A percentile compares a stretch with the other conserved stretches of the same genome.
Conservation (phyloP, 208 protist species). For the Leishmania major region DNA sequence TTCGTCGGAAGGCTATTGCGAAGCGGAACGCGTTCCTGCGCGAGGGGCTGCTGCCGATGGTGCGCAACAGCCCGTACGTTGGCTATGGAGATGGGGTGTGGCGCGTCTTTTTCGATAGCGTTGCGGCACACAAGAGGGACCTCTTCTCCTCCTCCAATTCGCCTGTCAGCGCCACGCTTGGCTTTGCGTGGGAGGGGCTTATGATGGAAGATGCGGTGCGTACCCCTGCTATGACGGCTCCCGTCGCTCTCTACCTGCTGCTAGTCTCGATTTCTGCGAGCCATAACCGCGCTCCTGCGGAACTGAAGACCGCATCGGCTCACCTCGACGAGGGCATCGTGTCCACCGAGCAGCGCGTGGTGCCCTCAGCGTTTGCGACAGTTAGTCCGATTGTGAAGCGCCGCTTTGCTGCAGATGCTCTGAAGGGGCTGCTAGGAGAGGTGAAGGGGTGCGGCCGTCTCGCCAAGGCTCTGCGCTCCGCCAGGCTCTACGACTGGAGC, state of each 20-base stretch:
- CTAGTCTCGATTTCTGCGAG: constrained; percentile 51
- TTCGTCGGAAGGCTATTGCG: constrained; percentile 65
- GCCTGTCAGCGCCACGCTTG: constrained; percentile 34
- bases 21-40: constrained; percentile 64
- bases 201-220: constrained; percentile 63
- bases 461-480: constrained; percentile 38
- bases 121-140: constrained; percentile 42
- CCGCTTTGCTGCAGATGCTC: constrained; percentile 36
- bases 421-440: constrained; percentile 34
- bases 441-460: constrained; percentile 28
- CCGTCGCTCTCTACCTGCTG: constrained; percentile 72
- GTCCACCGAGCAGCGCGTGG: not conserved
- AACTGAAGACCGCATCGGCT: constrained; percentile 19
- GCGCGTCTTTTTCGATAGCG: constrained; percentile 65
- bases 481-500: constrained; percentile 44
- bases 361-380: constrained; percentile 4
- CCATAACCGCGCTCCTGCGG: constrained; percentile 23
- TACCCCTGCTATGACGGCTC: constrained; percentile 66
- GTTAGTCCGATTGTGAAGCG: constrained; percentile 49
- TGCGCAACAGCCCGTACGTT: constrained; percentile 52
- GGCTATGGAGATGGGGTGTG: constrained; percentile 72
- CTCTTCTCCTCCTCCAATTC: constrained; percentile 38
- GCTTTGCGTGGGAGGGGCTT: constrained; percentile 69
- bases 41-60: constrained; percentile 49
- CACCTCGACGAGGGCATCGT: constrained; percentile 49